Evolutionary conservation across 2,329 filamentous ascomycete genomes (phyloP), one percentile per base, ranked within the genome.

Genomic region (Colletotrichum endophyticum): DNA sequence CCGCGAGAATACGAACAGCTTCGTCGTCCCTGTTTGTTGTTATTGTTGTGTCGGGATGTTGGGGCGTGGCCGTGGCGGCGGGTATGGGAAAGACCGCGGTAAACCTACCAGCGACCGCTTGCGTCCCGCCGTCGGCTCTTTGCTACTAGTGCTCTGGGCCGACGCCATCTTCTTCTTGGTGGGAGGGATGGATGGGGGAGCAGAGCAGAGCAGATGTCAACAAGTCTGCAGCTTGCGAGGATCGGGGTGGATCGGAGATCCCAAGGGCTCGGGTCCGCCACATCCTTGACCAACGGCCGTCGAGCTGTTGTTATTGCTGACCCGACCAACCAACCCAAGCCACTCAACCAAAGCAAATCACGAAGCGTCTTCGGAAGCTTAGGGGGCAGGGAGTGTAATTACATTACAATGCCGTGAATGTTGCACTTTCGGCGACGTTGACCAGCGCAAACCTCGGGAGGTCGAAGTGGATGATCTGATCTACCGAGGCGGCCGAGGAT

Each of bases 181-280:
- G 36, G 39, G 39, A 44, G 19, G 36, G 36, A 44, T 9, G 36
- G 8, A 39, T 44, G 39, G 39, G 19, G 16, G 39, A 44, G 39
- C 19, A n/a, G 19, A 44, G 16, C 36, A 39, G 34, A 49, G 44
- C 19, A 49, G 44, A 22, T 22, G 44, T 53, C 44, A 53, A 53
- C 44, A 53, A 53, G 44, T 53, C 6, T 53, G 44, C 44, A 53
- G 44, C 44, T 53, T 53, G 44, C 44, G 44, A 57, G 36, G 66
- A 16, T 67, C 72, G 72, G 68, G 68, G 49, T 56, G 36, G 62
- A 72, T 72, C 73, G 73, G 61, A 49, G 62, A 67, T 72, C 39
- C 44, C 53, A 63, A 36, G 62, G 16, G 39, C 15, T 36, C 69
- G 71, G 71, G 30, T 62, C 30, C 34, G 66, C 66, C 30, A 32